phyloP scores from a whole-genome alignment of 768 basidiomycete species.

The Lentinula sp. region DNA sequence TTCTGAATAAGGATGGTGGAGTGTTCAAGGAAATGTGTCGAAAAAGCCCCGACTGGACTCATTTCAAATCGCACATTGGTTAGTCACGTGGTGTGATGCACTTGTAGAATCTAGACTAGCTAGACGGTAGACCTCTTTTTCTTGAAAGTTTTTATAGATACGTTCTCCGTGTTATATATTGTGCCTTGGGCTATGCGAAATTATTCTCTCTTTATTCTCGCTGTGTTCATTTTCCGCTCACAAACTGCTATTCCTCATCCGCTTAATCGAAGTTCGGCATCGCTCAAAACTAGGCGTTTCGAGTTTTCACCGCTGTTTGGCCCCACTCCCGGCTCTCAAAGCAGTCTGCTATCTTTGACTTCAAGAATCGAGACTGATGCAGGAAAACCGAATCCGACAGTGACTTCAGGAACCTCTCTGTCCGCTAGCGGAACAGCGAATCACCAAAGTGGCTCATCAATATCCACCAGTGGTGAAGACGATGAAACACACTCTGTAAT shows the following conservation, averaged over 20 bases:
- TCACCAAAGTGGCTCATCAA: not conserved
- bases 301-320: not conserved
- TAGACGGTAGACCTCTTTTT: not conserved
- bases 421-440: not conserved
- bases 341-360: not conserved
- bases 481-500: slow-evolving; percentile 1
- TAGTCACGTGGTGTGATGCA: not conserved
- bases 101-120: not conserved
- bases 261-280: not conserved
- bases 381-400: not conserved
- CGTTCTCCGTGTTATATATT: not conserved
- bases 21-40: slow-evolving; percentile 66
- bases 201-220: not conserved
- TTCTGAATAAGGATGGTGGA: slow-evolving; percentile 50
- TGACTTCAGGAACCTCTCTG: not conserved
- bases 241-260: not conserved
- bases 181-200: not conserved
- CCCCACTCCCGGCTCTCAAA: not conserved
- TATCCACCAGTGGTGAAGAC: not conserved
- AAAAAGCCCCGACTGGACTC: slow-evolving; percentile 50
- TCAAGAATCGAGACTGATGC: not conserved
- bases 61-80: slow-evolving; percentile 22
- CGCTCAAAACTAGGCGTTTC: not conserved
- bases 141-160: not conserved
- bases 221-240: not conserved